Percentiles rank a stretch among this genome's conserved stretches.
Conservation (phyloP, 2,329 filamentous ascomycete species). For the Ophiostoma australiae region DNA sequence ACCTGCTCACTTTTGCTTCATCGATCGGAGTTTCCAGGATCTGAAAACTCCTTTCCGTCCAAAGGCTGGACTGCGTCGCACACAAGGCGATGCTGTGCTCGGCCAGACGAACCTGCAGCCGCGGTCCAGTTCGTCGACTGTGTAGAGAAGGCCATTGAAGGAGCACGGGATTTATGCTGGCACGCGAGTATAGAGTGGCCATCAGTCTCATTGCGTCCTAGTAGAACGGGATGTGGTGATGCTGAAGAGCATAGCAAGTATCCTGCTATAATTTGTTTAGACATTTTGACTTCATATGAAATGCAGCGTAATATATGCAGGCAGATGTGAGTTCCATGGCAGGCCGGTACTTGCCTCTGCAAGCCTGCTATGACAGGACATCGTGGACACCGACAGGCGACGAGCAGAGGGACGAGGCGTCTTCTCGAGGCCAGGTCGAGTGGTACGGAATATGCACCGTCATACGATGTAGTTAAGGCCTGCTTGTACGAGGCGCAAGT, state of each 20-base stretch:
- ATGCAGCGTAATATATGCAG: too few relatives aligned
- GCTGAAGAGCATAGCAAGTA: too few relatives aligned
- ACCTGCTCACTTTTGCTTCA: neutral
- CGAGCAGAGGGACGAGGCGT: neutral
- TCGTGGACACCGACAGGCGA: neutral
- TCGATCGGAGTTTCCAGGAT: neutral
- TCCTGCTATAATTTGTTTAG: too few relatives aligned
- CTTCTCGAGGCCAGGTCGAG: neutral
- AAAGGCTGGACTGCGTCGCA: neutral
- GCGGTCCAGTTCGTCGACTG: neutral
- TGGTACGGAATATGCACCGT: neutral
- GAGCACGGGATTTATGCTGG: too few relatives aligned
- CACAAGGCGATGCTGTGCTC: neutral
- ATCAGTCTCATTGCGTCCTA: too few relatives aligned
- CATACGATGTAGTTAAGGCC: neutral
- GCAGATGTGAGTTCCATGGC: too few relatives aligned
- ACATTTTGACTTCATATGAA: too few relatives aligned
- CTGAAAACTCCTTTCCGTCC: neutral
- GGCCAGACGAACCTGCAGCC: neutral
- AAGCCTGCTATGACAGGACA: neutral
- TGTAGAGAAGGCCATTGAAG: neutral
- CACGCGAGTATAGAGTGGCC: too few relatives aligned
- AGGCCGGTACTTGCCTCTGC: neutral
- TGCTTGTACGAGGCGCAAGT: neutral
- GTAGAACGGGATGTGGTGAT: too few relatives aligned